phyloP scores from a whole-genome alignment of 192 early-diverging fungal genomes.

The Paraglomus brasilianum region DNA sequence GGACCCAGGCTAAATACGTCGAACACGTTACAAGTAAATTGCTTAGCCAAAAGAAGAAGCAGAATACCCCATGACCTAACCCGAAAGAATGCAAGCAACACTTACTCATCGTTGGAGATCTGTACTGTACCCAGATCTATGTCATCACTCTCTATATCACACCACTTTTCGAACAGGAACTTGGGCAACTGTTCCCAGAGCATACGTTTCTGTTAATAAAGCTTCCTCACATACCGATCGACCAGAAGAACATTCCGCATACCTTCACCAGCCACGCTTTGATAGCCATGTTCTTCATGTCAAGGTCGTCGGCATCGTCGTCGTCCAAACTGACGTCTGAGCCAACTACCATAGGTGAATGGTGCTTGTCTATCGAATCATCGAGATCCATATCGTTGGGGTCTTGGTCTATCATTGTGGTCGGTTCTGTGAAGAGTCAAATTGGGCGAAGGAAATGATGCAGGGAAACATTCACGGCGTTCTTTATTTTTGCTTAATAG shows the following conservation, averaged over 20 bases:
- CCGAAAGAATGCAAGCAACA: background rate
- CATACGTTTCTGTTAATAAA: background rate
- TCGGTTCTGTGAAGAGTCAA: no score
- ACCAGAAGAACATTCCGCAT: background rate
- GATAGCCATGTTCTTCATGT: constrained; percentile 59
- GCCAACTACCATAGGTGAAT: no score
- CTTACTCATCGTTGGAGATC: background rate
- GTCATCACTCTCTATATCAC: constrained; percentile 59
- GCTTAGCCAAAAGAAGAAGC: background rate
- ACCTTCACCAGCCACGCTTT: constrained; percentile 94
- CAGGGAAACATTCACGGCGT: no score
- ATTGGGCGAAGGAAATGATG: no score
- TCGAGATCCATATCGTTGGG: no score
- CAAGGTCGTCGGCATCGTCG: constrained; percentile 71
- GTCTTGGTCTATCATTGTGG: no score
- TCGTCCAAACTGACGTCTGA: constrained; percentile 36
- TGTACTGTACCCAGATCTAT: constrained; percentile 1
- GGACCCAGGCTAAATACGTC: background rate
- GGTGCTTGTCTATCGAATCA: no score
- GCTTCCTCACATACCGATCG: background rate
- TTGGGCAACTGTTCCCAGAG: constrained; percentile 27
- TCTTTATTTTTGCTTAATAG: no score
- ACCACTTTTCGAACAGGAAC: constrained; percentile 78
- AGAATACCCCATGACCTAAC: background rate
- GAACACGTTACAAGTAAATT: background rate